phyloP scores from a whole-genome alignment of 306 rosid genomes.

The Fragaria iinumae region DNA sequence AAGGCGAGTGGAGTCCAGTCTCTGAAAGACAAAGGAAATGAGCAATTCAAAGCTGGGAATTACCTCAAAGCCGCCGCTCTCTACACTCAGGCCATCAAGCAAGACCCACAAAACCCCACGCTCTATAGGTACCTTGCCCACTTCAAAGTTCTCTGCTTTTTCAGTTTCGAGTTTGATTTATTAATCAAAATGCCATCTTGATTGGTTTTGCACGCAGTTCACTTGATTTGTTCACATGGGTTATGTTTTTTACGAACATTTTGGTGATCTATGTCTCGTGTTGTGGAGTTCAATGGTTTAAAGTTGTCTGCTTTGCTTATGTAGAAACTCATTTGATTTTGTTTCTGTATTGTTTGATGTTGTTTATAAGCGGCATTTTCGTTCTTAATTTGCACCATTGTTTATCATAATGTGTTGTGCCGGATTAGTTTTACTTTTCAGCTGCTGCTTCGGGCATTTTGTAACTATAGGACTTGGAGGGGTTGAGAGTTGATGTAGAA shows the following conservation, averaged over 20 bases:
- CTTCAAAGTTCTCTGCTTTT: neutral
- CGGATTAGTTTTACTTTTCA: neutral
- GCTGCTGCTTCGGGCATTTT: neutral
- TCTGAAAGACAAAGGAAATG: slow-evolving; percentile 89
- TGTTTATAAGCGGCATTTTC: neutral
- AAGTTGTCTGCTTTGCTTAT: slow-evolving; percentile 5
- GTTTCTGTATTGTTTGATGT: neutral
- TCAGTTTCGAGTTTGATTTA: neutral
- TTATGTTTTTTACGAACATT: neutral
- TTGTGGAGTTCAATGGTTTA: neutral
- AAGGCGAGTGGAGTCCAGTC: slow-evolving; percentile 38
- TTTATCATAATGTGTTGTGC: neutral
- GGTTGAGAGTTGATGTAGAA: slow-evolving; percentile 7
- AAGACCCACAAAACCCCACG: slow-evolving; percentile 80
- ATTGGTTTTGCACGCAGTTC: neutral
- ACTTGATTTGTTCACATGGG: neutral
- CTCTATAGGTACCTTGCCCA: slow-evolving; percentile 67
- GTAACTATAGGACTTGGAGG: neutral
- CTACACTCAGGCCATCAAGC: slow-evolving; percentile 96
- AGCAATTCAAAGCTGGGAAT: slow-evolving; percentile 85
- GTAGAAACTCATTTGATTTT: neutral
- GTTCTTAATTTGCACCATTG: neutral
- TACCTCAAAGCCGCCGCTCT: slow-evolving; percentile 92
- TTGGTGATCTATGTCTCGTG: neutral
- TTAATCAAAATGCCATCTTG: slow-evolving; percentile 1